A percentile compares a stretch with the other conserved stretches of the same genome.
Evolutionary conservation across 2,329 filamentous ascomycete species (phyloP).

Genomic region (Biscogniauxia mediterranea): DNA sequence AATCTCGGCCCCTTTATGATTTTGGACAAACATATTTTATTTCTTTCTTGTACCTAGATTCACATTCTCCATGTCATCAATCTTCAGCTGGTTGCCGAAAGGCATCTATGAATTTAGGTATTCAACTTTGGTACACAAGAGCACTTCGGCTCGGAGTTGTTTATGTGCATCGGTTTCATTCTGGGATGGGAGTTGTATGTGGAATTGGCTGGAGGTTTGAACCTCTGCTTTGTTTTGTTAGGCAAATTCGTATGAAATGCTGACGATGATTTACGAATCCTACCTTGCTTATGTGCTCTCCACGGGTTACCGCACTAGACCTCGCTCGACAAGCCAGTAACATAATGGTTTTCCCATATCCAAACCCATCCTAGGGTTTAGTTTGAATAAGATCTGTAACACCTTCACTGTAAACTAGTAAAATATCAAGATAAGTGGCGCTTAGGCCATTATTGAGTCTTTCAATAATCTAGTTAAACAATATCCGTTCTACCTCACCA

Average conservation of each 20-base stretch:
- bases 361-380: no score
- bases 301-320: no score
- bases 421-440: no score
- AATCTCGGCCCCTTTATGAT: conserved; percentile 21
- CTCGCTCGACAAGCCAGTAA: no score
- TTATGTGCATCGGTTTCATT: conserved; percentile 2
- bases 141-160: neutral
- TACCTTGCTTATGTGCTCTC: neutral
- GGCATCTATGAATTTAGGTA: conserved; percentile 1
- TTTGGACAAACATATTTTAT: conserved; percentile 22
- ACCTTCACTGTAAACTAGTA: no score
- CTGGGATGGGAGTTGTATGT: neutral
- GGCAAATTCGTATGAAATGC: conserved; percentile 2
- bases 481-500: no score
- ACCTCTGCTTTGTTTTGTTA: neutral
- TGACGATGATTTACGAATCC: conserved; percentile 3
- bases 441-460: no score
- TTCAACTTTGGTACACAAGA: neutral
- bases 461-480: no score
- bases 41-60: conserved; percentile 28
- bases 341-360: no score
- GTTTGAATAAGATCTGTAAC: no score
- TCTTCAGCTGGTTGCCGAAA: conserved; percentile 10
- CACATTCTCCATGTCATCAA: conserved; percentile 19
- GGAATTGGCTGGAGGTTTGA: neutral